Percentiles rank a stretch among this genome's conserved stretches.
These are phyloP conservation scores for Termitomyces sp. DNA, from an alignment of 768 basidiomycete genomes.

Conservation along the genomic window DNA sequence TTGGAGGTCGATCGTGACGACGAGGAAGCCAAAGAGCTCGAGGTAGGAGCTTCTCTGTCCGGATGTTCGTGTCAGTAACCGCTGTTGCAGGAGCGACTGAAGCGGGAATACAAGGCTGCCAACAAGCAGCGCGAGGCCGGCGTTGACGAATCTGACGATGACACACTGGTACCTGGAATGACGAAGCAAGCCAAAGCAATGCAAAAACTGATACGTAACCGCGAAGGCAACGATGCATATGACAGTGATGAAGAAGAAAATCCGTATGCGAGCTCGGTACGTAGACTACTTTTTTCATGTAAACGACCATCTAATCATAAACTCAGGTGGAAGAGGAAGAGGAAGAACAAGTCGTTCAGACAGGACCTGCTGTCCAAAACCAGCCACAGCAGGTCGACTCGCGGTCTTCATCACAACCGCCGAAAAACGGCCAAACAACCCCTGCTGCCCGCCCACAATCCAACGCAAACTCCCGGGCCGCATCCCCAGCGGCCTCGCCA, in stretches of 20 bases:
- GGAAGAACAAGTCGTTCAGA: constrained; percentile 42
- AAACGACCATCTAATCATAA: constrained; percentile 6
- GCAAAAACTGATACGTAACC: constrained; percentile 80
- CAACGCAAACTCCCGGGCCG: constrained; percentile 44
- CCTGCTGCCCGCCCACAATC: constrained; percentile 24
- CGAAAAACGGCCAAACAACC: constrained; percentile 25
- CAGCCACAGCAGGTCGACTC: constrained; percentile 44
- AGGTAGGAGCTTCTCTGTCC: constrained; percentile 38
- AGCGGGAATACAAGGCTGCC: constrained; percentile 74
- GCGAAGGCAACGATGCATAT: constrained; percentile 78
- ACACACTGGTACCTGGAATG: constrained; percentile 43
- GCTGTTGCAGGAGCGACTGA: constrained; percentile 63
- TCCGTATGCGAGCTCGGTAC: constrained; percentile 74
- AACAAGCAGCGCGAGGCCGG: constrained; percentile 69
- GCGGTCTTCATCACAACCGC: constrained; percentile 37
- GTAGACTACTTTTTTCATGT: constrained; percentile 19
- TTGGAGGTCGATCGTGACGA: constrained; percentile 70
- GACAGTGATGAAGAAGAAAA: constrained; percentile 83
- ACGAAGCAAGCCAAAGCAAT: constrained; percentile 73
- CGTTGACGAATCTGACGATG: constrained; percentile 73
- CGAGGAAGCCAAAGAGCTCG: constrained; percentile 78
- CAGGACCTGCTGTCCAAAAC: constrained; percentile 39
- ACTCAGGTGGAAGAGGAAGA: constrained; percentile 69
- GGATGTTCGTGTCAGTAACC: constrained; percentile 5
- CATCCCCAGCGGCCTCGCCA: constrained; percentile 50